Evolutionary conservation across 73 alveolate species (phyloP).

Genomic region (Uronychia binucleata): DNA sequence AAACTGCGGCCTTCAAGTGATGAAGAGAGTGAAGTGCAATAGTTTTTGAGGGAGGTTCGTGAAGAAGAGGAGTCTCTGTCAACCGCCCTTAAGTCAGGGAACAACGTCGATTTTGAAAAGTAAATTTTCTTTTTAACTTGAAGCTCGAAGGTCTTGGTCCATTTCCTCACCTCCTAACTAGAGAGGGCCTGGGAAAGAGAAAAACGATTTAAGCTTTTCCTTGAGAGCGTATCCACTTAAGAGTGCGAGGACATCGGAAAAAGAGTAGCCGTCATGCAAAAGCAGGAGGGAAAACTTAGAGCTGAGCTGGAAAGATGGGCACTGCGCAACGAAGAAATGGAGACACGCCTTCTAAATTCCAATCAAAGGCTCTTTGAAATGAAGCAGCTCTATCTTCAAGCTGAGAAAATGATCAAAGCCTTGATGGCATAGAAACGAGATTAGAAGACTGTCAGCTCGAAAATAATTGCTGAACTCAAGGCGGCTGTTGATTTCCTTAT

Average conservation of each 20-base stretch:
- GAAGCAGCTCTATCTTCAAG: slow-evolving; percentile 10
- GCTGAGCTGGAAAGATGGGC: slow-evolving; percentile 9
- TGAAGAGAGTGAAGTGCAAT: not conserved
- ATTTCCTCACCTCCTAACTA: slow-evolving; percentile 1
- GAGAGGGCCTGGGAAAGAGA: slow-evolving; percentile 21
- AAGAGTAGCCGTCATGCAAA: not conserved
- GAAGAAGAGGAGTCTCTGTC: not conserved
- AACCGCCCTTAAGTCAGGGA: not conserved
- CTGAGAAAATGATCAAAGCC: slow-evolving; percentile 6
- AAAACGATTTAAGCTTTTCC: not conserved
- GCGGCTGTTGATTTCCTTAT: not conserved
- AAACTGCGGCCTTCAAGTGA: not conserved
- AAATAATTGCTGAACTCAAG: not conserved
- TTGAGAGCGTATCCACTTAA: slow-evolving; percentile 9
- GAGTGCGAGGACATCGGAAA: not conserved
- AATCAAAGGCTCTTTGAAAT: slow-evolving; percentile 5
- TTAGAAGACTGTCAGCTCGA: not conserved
- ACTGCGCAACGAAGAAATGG: slow-evolving; percentile 29
- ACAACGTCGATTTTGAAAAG: not conserved
- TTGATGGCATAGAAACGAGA: slow-evolving; percentile 5
- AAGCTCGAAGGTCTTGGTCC: slow-evolving; percentile 25
- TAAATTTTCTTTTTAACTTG: not conserved
- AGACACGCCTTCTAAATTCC: slow-evolving; percentile 17
- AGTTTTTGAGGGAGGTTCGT: not conserved
- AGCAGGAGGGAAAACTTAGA: slow-evolving; percentile 1